phyloP scores from a whole-genome alignment of 192 early-diverging fungal genomes.

The Backusella sp. region DNA sequence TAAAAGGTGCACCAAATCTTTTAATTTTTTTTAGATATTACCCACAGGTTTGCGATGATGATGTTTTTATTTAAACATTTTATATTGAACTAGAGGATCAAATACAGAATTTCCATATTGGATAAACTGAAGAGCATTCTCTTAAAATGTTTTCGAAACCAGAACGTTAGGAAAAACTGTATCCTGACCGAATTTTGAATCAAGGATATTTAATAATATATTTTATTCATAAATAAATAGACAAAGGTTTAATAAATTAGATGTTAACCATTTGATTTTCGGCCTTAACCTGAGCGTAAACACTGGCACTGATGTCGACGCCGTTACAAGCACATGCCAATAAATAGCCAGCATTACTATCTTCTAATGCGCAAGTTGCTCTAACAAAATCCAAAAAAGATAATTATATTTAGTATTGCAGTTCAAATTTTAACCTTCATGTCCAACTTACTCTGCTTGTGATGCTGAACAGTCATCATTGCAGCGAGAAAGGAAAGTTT shows the following conservation, averaged over 20 bases:
- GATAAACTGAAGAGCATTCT: too few relatives aligned
- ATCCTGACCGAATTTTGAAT: too few relatives aligned
- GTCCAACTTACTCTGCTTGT: background rate
- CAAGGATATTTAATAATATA: background rate
- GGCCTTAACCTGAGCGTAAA: background rate
- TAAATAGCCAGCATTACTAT: background rate
- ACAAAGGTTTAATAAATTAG: background rate
- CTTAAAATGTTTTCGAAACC: too few relatives aligned
- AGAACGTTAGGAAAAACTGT: too few relatives aligned
- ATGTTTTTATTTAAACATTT: too few relatives aligned
- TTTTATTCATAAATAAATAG: background rate
- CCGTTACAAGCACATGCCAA: background rate
- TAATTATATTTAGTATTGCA: background rate
- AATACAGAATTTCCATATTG: too few relatives aligned
- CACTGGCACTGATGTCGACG: background rate
- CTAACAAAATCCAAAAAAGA: background rate
- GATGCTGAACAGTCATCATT: background rate
- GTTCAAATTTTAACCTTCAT: background rate
- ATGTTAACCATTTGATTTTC: background rate
- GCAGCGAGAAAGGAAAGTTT: background rate
- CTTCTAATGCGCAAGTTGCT: background rate
- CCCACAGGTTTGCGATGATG: too few relatives aligned
- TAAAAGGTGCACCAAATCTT: too few relatives aligned
- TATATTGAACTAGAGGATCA: too few relatives aligned
- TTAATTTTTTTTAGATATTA: too few relatives aligned